Evolutionary conservation across 139 green algal species (phyloP).

Genomic region (Protoeuglena noctilucae): DNA sequence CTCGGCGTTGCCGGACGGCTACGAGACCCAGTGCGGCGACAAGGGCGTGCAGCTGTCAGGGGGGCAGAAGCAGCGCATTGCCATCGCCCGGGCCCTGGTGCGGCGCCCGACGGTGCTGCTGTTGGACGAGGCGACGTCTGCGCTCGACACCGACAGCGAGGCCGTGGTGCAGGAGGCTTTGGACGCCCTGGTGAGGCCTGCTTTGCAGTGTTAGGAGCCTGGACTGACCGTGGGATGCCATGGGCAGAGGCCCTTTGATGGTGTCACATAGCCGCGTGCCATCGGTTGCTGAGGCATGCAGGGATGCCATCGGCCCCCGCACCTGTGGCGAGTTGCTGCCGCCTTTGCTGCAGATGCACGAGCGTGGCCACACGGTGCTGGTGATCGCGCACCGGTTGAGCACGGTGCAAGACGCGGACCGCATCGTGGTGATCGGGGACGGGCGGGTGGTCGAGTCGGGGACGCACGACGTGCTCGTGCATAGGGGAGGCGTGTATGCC

Average conservation of each 20-base stretch:
- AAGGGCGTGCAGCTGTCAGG: constrained; percentile 59
- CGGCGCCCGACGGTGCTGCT: constrained; percentile 63
- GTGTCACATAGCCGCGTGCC: too few relatives aligned
- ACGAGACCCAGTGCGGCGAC: constrained; percentile 68
- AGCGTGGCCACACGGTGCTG: constrained; percentile 60
- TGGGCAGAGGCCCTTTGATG: too few relatives aligned
- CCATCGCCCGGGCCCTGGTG: constrained; percentile 77
- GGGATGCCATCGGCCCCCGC: too few relatives aligned
- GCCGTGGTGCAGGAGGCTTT: constrained; percentile 75
- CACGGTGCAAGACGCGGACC: constrained; percentile 65
- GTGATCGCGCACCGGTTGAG: constrained; percentile 82
- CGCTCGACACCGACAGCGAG: constrained; percentile 59
- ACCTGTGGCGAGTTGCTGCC: too few relatives aligned
- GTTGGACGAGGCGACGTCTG: constrained; percentile 80
- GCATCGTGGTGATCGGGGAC: constrained; percentile 49
- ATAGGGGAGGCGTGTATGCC: constrained; percentile 30
- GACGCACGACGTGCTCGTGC: constrained; percentile 36
- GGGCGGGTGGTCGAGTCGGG: constrained; percentile 37
- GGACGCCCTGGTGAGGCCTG: constrained; percentile 51
- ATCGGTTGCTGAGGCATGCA: too few relatives aligned
- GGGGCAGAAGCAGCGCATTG: constrained; percentile 84
- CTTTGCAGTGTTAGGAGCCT: too few relatives aligned
- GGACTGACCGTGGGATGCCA: too few relatives aligned
- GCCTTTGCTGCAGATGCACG: too few relatives aligned
- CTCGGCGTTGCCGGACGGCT: constrained; percentile 31